Evolutionary conservation across 2,329 filamentous ascomycete species (phyloP), one percentile per base, ranked within the genome.

Genomic region (Macrophomina phaseolina): DNA sequence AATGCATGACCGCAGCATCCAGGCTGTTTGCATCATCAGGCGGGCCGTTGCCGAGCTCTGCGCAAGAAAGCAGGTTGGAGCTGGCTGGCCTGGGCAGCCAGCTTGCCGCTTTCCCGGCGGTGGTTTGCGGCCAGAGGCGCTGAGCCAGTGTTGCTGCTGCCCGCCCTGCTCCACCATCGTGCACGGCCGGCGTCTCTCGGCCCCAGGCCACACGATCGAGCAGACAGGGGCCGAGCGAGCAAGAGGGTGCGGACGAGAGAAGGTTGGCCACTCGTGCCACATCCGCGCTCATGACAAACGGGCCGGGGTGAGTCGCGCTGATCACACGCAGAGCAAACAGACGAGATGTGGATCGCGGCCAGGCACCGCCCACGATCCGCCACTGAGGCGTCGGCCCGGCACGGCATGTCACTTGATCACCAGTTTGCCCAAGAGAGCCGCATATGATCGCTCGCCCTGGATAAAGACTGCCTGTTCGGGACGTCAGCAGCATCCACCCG

Each of bases 11-110:
- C 55, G 55, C 40, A 60, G 55, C 40, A 18, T 30, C 55, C 55
- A 60, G 40, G 40, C 56, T 34, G 56, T 48, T 61, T 61, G 56
- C 56, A 61, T 61, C 56, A 61, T 61, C 56, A 61, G 56, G 56
- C 55, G 53, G 53, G 38, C 38, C 38, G 53, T n/a, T 38, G 53
- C 53, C 53, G 53, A 45, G 53, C 53, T 28, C 53, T 42, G 53
- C 53, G 55, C 38, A 58, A 9, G 11, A n/a, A 58, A 45, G 9
- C 53, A 45, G 53, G 53, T 18, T 56, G 53, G 18, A 14, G 55
- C 12, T 60, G 55, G 49, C 23, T 34, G 28, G 49, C 49, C 49
- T 32, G 49, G 49, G 23, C 28, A 32, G 28, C 14, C 16, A 40
- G 52, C 51, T 36, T 55, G 52, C 53, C 53, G 53, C 55, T 45